These are phyloP conservation scores for Zoysia matrella DNA, from an alignment of 202 grass and related monocot species.

Conservation along the genomic window DNA sequence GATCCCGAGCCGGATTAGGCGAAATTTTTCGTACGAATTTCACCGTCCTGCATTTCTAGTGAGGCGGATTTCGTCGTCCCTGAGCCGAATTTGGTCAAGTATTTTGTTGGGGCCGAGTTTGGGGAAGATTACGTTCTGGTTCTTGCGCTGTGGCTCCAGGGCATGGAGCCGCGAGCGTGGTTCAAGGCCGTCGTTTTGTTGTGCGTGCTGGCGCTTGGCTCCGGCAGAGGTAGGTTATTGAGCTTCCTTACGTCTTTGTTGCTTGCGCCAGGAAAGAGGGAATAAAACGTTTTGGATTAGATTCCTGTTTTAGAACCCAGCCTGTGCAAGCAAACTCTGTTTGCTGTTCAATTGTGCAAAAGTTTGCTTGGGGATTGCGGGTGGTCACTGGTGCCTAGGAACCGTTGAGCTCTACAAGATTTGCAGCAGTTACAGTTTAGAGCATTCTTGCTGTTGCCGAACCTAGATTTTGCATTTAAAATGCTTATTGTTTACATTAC, in stretches of 20 bases:
- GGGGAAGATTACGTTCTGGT: background rate
- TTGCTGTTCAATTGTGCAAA: background rate
- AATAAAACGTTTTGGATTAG: background rate
- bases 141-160: background rate
- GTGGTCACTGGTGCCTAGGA: background rate
- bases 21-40: background rate
- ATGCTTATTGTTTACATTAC: conserved; percentile 1
- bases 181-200: conserved; percentile 48
- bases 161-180: conserved; percentile 41
- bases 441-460: background rate
- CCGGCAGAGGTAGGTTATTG: conserved; percentile 64
- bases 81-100: background rate
- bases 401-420: background rate
- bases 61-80: conserved; percentile 8
- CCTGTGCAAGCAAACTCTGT: background rate
- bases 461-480: background rate
- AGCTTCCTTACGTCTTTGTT: background rate
- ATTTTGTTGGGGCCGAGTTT: background rate
- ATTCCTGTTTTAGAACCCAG: background rate
- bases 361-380: conserved; percentile 17
- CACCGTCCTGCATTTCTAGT: background rate
- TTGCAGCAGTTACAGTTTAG: background rate
- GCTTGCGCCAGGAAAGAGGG: background rate
- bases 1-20: conserved; percentile 11
- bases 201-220: conserved; percentile 53